Percentiles rank a stretch among this genome's conserved stretches.
Evolutionary conservation across 2,329 filamentous ascomycete species (phyloP).

Genomic region (Colletotrichum higginsianum): DNA sequence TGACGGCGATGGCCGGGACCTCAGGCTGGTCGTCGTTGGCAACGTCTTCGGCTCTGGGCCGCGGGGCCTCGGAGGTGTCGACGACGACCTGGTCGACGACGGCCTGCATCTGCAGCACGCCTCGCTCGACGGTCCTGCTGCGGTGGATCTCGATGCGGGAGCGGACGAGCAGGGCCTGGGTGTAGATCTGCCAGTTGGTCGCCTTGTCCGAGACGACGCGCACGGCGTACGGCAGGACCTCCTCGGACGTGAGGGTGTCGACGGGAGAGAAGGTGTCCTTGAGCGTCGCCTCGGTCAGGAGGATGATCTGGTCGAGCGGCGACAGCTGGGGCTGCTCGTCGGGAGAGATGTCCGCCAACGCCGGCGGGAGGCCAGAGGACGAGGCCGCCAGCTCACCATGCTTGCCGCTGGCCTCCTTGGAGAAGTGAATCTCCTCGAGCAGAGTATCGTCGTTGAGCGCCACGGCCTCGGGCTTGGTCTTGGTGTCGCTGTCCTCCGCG

Average conservation of each 20-base stretch:
- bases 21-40: constrained; percentile 47
- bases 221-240: constrained; percentile 91
- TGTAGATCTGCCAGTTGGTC: constrained; percentile 98
- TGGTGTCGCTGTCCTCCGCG: constrained; percentile 45
- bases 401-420: constrained; percentile 62
- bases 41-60: constrained; percentile 44
- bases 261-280: constrained; percentile 89
- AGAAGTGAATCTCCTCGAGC: constrained; percentile 84
- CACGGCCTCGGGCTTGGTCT: constrained; percentile 74
- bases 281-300: constrained; percentile 89
- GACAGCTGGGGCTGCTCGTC: constrained; percentile 86
- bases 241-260: constrained; percentile 91
- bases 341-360: constrained; percentile 77
- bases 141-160: constrained; percentile 91
- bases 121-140: constrained; percentile 89
- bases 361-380: constrained; percentile 66
- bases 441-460: constrained; percentile 94
- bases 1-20: constrained; percentile 64
- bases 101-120: constrained; percentile 92
- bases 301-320: constrained; percentile 89
- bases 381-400: constrained; percentile 54
- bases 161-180: constrained; percentile 89
- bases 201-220: constrained; percentile 90
- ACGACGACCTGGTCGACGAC: constrained; percentile 96
- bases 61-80: constrained; percentile 72